Evolutionary conservation across 2,329 filamentous ascomycete genomes (phyloP).

Genomic region (Ophiostoma montium): DNA sequence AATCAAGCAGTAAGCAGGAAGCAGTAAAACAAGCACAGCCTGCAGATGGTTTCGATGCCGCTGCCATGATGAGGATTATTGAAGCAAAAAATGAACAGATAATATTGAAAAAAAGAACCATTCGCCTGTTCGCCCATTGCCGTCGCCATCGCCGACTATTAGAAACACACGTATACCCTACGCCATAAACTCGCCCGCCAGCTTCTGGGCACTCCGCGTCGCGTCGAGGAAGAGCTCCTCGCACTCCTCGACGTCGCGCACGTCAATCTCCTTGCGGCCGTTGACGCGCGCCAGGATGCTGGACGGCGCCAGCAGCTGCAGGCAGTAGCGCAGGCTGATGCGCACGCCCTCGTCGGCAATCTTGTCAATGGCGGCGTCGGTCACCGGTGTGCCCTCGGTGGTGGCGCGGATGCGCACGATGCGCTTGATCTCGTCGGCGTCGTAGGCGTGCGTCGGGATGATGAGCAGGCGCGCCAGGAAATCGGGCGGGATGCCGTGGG

Average conservation of each 20-base stretch:
- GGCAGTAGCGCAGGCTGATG: slow-evolving; percentile 81
- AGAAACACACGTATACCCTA: neutral
- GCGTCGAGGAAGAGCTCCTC: slow-evolving; percentile 76
- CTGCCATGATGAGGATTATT: no score
- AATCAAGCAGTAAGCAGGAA: no score
- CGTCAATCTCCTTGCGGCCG: slow-evolving; percentile 61
- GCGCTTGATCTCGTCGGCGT: slow-evolving; percentile 75
- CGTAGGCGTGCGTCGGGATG: slow-evolving; percentile 85
- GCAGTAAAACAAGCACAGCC: no score
- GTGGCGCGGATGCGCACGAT: slow-evolving; percentile 77
- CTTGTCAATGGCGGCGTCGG: slow-evolving; percentile 72
- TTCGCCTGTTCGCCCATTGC: no score
- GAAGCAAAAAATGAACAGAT: no score
- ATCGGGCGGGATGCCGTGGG: slow-evolving; percentile 88
- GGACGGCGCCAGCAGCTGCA: slow-evolving; percentile 62
- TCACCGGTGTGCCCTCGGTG: slow-evolving; percentile 67
- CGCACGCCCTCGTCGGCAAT: slow-evolving; percentile 75
- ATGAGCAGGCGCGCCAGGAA: slow-evolving; percentile 90
- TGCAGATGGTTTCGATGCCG: no score
- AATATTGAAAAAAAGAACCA: no score
- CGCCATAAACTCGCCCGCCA: slow-evolving; percentile 34
- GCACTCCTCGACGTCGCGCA: slow-evolving; percentile 65
- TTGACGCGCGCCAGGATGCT: slow-evolving; percentile 78
- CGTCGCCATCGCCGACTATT: no score
- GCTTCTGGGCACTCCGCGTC: slow-evolving; percentile 58